Conservation (phyloP, 768 basidiomycete genomes). For the Lentinula lateritia region DNA sequence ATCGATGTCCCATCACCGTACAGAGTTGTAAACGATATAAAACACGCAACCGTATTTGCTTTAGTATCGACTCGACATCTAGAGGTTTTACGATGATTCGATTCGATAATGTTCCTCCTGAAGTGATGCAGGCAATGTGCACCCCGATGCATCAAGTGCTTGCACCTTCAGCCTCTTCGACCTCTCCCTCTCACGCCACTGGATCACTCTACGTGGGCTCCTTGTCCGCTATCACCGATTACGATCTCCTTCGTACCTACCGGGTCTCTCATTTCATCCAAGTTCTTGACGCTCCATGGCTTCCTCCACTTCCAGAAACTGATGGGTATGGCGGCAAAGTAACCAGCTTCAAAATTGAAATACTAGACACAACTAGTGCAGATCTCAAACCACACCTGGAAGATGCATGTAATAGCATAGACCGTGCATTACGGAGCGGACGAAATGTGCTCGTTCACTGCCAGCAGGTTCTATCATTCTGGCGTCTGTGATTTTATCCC, state of each 20-base stretch:
- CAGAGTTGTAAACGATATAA: neutral
- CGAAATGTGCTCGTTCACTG: slow-evolving; percentile 74
- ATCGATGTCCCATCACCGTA: neutral
- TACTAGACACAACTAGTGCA: slow-evolving; percentile 54
- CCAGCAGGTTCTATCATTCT: slow-evolving; percentile 55
- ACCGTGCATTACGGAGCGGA: slow-evolving; percentile 52
- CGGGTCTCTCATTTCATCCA: slow-evolving; percentile 54
- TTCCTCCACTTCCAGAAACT: slow-evolving; percentile 31
- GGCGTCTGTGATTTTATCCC: neutral
- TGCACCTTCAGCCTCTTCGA: slow-evolving; percentile 19
- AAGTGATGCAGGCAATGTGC: slow-evolving; percentile 80
- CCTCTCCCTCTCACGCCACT: slow-evolving; percentile 10
- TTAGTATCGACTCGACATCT: neutral
- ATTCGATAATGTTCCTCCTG: slow-evolving; percentile 68
- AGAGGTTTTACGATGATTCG: slow-evolving; percentile 52
- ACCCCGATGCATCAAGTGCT: slow-evolving; percentile 80
- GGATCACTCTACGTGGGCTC: slow-evolving; percentile 69
- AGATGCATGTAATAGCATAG: slow-evolving; percentile 61
- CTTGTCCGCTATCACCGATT: slow-evolving; percentile 53
- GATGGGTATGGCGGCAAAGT: slow-evolving; percentile 37
- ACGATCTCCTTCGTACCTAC: slow-evolving; percentile 40
- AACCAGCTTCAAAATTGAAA: slow-evolving; percentile 56
- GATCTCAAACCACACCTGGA: slow-evolving; percentile 69
- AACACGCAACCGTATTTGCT: neutral
- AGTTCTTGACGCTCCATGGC: slow-evolving; percentile 58